A percentile compares a stretch with the other conserved stretches of the same genome.
These are phyloP conservation scores for Perkinsus chesapeaki DNA, from an alignment of 169 alveolate genomes.

Conservation along the genomic window DNA sequence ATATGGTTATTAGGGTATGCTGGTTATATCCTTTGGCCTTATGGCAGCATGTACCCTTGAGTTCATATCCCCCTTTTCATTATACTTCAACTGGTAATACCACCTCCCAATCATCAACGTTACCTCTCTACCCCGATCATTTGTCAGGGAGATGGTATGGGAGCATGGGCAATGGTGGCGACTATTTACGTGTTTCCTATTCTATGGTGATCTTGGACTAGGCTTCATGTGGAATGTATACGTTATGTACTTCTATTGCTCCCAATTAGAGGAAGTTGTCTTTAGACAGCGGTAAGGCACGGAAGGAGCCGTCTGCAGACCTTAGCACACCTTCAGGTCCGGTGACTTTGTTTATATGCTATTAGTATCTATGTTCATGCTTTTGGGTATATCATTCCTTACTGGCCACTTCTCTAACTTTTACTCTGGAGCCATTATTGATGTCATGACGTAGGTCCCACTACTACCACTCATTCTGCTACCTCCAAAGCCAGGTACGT, in stretches of 20 bases:
- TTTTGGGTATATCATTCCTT: slow-evolving; percentile 41
- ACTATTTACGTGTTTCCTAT: slow-evolving; percentile 73
- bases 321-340: slow-evolving; percentile 15
- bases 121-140: neutral
- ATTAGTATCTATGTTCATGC: slow-evolving; percentile 27
- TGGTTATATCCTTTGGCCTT: slow-evolving; percentile 25
- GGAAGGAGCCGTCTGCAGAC: neutral
- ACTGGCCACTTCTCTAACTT: slow-evolving; percentile 63
- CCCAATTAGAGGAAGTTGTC: slow-evolving; percentile 39
- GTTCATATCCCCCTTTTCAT: slow-evolving; percentile 38
- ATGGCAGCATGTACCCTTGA: slow-evolving; percentile 46
- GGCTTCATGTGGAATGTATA: slow-evolving; percentile 82
- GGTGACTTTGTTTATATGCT: slow-evolving; percentile 45
- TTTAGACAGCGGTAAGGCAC: slow-evolving; percentile 21
- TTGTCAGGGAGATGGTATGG: neutral
- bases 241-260: slow-evolving; percentile 62
- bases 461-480: neutral
- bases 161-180: slow-evolving; percentile 67
- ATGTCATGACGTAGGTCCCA: slow-evolving; percentile 59
- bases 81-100: slow-evolving; percentile 39
- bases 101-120: slow-evolving; percentile 10
- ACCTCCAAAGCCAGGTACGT: slow-evolving; percentile 36
- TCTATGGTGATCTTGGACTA: slow-evolving; percentile 78
- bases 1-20: neutral
- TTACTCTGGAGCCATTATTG: slow-evolving; percentile 78